Evolutionary conservation across 2,329 filamentous ascomycete genomes (phyloP).

Genomic region (Sarocladium strictum): DNA sequence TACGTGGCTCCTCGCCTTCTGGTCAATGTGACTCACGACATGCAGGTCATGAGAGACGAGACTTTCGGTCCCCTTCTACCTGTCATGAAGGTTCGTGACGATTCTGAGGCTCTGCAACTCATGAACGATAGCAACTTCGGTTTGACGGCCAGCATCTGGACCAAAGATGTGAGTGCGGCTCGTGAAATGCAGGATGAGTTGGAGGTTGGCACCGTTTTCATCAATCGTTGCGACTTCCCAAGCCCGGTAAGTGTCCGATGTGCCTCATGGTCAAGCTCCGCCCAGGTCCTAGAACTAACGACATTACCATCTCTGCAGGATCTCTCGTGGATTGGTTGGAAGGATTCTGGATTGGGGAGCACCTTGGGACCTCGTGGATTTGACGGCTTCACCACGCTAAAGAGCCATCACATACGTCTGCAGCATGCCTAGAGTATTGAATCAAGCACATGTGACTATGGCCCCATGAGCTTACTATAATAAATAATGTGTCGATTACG

Average conservation of each 20-base stretch:
- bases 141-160: conserved; percentile 93
- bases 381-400: not conserved
- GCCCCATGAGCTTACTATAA: no score
- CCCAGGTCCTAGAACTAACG: no score
- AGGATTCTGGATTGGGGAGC: not conserved
- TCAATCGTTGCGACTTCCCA: conserved; percentile 90
- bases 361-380: not conserved
- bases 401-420: conserved; percentile 1
- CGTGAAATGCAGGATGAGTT: conserved; percentile 72
- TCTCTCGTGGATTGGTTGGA: conserved; percentile 5
- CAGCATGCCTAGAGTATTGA: not conserved
- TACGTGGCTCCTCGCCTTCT: conserved; percentile 83
- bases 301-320: no score
- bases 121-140: conserved; percentile 97
- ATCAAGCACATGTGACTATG: no score
- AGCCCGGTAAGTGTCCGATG: conserved; percentile 62
- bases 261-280: not conserved
- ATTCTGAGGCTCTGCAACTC: conserved; percentile 73
- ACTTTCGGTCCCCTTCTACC: conserved; percentile 95
- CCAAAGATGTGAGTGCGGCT: conserved; percentile 72
- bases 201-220: conserved; percentile 91
- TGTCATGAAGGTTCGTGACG: conserved; percentile 75
- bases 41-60: conserved; percentile 87
- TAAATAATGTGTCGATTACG: no score
- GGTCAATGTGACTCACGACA: conserved; percentile 69